These are phyloP conservation scores for sunflower (Helianthus annuus) DNA, from an alignment of 129 eudicot species.

Conservation along the genomic window HanXRQr2.0-SUNRISE NC_035443.2:32635745-32636244, in stretches of 20 bases:
- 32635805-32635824: constrained; percentile 94
- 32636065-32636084: too few species aligned
- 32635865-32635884: constrained; percentile 87
- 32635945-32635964: constrained; percentile 47
- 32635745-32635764: background rate
- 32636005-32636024: constrained; percentile 21
- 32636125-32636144: too few species aligned
- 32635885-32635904: constrained; percentile 49
- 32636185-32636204: too few species aligned
- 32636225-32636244: too few species aligned
- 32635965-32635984: constrained; percentile 32
- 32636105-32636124: too few species aligned
- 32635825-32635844: constrained; percentile 94
- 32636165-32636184: too few species aligned
- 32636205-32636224: too few species aligned
- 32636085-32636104: too few species aligned
- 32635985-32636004: constrained; percentile 18
- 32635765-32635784: background rate
- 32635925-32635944: constrained; percentile 79
- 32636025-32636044: constrained; percentile 16
- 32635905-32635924: constrained; percentile 77
- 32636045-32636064: too few species aligned
- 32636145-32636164: too few species aligned
- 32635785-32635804: constrained; percentile 87
- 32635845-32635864: constrained; percentile 97